Percentiles rank a stretch among this genome's conserved stretches.
Conservation (phyloP, 805 yeast species). For the Wickerhamiella azymoides region DNA sequence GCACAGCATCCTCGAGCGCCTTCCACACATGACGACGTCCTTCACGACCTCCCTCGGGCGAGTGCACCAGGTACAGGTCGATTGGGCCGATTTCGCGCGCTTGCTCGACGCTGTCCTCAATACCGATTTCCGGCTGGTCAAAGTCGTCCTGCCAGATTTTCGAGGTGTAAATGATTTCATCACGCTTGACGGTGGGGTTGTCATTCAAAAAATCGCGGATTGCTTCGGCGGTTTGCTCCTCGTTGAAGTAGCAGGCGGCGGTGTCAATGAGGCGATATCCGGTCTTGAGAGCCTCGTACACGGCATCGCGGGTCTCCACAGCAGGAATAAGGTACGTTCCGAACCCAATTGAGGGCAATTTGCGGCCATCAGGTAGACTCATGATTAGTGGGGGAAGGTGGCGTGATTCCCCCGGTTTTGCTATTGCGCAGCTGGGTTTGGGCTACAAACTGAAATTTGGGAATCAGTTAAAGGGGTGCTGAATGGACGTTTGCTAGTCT, state of each 20-base stretch:
- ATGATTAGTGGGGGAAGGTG: neutral
- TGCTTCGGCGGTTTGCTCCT: slow-evolving; percentile 46
- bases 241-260: slow-evolving; percentile 57
- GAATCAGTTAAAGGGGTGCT: too few species aligned
- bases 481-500: too few species aligned
- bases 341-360: slow-evolving; percentile 20
- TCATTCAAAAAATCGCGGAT: slow-evolving; percentile 39
- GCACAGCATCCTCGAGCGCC: slow-evolving; percentile 44
- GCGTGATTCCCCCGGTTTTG: neutral
- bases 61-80: slow-evolving; percentile 55
- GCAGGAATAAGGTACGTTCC: slow-evolving; percentile 20
- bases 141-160: slow-evolving; percentile 59
- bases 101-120: slow-evolving; percentile 37
- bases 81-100: slow-evolving; percentile 50
- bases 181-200: slow-evolving; percentile 38
- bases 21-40: slow-evolving; percentile 37
- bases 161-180: slow-evolving; percentile 41
- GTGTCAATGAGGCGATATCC: slow-evolving; percentile 68
- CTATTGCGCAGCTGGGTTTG: too few species aligned
- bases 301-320: slow-evolving; percentile 25
- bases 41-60: slow-evolving; percentile 25
- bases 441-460: too few species aligned
- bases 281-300: slow-evolving; percentile 39
- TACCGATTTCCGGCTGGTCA: slow-evolving; percentile 34
- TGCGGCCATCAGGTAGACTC: slow-evolving; percentile 4